Conservation (phyloP, 192 early-diverging fungal species). For the Piromyces sp. region DNA sequence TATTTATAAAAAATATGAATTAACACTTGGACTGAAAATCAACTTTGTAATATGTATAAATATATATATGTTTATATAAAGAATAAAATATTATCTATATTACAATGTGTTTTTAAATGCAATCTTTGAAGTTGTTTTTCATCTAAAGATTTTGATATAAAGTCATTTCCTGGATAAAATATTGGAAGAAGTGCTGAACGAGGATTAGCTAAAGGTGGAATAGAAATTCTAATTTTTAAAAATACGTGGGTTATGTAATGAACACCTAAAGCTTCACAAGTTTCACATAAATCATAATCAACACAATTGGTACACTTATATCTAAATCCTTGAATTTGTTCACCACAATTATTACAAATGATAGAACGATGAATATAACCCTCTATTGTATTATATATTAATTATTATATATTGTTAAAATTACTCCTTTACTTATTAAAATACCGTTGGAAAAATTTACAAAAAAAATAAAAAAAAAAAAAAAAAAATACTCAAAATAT, state of each 20-base stretch:
- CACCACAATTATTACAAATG: slow-evolving; percentile 77
- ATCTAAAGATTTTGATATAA: neutral
- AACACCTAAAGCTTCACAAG: slow-evolving; percentile 64
- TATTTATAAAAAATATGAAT: too few relatives aligned
- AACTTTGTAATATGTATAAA: too few relatives aligned
- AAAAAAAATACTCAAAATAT: too few relatives aligned
- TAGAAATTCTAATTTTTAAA: slow-evolving; percentile 76
- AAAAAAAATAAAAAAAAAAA: neutral
- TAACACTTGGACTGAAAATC: too few relatives aligned
- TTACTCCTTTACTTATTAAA: too few relatives aligned
- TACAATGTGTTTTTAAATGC: neutral
- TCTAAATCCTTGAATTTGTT: slow-evolving; percentile 66
- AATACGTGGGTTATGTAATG: slow-evolving; percentile 71
- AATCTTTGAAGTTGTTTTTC: neutral
- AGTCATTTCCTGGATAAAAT: slow-evolving; percentile 57
- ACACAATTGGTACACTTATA: slow-evolving; percentile 91
- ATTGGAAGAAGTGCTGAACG: slow-evolving; percentile 47
- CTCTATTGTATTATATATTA: neutral
- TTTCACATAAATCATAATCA: slow-evolving; percentile 82
- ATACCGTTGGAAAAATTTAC: too few relatives aligned
- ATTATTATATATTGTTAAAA: too few relatives aligned
- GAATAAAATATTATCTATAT: too few relatives aligned
- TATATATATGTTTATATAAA: too few relatives aligned
- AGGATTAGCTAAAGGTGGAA: slow-evolving; percentile 76
- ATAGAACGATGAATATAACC: slow-evolving; percentile 57